Evolutionary conservation across 2,329 filamentous ascomycete genomes (phyloP).

Genomic region (Cadophora sp.): DNA sequence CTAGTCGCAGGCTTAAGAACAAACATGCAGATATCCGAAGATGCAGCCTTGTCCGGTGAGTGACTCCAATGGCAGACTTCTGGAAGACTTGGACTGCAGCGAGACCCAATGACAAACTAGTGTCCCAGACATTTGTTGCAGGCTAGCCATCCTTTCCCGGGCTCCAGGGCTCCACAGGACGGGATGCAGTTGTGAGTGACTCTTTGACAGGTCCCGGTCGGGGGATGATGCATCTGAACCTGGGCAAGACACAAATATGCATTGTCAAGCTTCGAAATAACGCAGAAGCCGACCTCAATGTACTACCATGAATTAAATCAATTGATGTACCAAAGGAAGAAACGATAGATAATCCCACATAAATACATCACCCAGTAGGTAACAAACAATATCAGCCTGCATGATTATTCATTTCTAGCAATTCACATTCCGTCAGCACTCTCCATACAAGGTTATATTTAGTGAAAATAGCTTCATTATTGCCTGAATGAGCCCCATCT

Average conservation of each 20-base stretch:
- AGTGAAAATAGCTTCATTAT: conserved; percentile 1
- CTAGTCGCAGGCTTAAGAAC: neutral
- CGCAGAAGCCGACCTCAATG: too few species aligned
- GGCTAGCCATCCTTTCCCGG: conserved; percentile 11
- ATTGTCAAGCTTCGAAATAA: neutral
- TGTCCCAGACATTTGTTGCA: neutral
- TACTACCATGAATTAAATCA: neutral
- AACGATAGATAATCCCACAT: too few species aligned
- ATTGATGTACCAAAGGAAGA: neutral
- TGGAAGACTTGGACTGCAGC: conserved; percentile 16
- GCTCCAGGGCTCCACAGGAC: neutral
- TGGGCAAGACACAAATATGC: neutral
- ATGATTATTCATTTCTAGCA: neutral
- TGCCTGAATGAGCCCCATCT: conserved; percentile 9
- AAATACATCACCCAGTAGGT: too few species aligned
- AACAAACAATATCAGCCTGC: neutral
- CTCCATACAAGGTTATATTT: neutral
- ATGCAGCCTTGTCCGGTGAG: conserved; percentile 32
- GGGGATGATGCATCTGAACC: neutral
- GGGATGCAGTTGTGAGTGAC: neutral
- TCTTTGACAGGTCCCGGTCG: neutral
- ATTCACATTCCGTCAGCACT: neutral
- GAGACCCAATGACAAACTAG: conserved; percentile 3
- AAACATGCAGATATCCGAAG: neutral
- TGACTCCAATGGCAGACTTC: conserved; percentile 23